phyloP scores from a whole-genome alignment of 1,139 yeast genomes.

The Eremothecium sinecaudum region DNA sequence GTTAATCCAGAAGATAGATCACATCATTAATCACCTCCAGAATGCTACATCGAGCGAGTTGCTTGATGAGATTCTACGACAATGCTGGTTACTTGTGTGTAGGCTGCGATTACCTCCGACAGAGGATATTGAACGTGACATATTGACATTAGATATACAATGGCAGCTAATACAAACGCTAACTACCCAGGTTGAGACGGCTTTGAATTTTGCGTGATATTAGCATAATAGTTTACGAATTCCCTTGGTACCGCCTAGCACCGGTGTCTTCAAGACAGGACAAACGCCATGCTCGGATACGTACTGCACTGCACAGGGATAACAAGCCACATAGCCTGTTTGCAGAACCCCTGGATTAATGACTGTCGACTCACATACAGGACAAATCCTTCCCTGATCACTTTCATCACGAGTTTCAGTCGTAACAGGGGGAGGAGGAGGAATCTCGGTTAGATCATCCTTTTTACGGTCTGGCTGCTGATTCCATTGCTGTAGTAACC shows the following conservation, averaged over 20 bases:
- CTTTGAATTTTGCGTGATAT: slow-evolving; percentile 1
- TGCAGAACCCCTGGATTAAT: slow-evolving; percentile 81
- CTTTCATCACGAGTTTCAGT: neutral
- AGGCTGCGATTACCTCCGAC: slow-evolving; percentile 17
- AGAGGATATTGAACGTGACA: slow-evolving; percentile 20
- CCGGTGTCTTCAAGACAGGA: slow-evolving; percentile 68
- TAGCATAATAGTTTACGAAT: slow-evolving; percentile 6
- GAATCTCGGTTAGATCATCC: slow-evolving; percentile 35
- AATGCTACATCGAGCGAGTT: slow-evolving; percentile 2
- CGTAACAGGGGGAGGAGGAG: slow-evolving; percentile 38
- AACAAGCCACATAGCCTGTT: slow-evolving; percentile 86
- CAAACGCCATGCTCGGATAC: slow-evolving; percentile 56
- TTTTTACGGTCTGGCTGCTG: slow-evolving; percentile 19
- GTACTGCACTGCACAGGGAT: slow-evolving; percentile 69
- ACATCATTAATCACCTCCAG: slow-evolving; percentile 16
- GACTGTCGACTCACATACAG: slow-evolving; percentile 58
- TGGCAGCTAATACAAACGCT: slow-evolving; percentile 21
- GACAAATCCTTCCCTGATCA: slow-evolving; percentile 41
- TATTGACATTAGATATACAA: slow-evolving; percentile 23
- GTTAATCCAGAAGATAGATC: slow-evolving; percentile 15
- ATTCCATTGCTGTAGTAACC: slow-evolving; percentile 94
- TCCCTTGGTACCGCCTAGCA: slow-evolving; percentile 49
- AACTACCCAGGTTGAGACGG: slow-evolving; percentile 7
- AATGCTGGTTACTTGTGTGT: slow-evolving; percentile 18
- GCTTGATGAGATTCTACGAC: slow-evolving; percentile 16